Evolutionary conservation across 768 basidiomycete genomes (phyloP).

Genomic region (Lactarius akahatsu): DNA sequence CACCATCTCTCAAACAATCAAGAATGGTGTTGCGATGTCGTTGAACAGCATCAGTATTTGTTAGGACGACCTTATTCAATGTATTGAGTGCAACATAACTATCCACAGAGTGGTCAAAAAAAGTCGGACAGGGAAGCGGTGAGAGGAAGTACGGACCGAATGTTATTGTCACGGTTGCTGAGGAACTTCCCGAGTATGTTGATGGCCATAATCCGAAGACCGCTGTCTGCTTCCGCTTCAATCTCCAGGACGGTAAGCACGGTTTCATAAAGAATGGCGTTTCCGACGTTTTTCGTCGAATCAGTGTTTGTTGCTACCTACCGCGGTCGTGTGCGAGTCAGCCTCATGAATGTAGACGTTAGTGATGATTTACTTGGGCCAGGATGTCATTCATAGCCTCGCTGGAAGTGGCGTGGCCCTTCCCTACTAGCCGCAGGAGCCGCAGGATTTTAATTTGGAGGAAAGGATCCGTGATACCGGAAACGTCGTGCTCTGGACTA

Average conservation of each 20-base stretch:
- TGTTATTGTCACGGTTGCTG: conserved; percentile 97
- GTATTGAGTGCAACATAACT: conserved; percentile 99
- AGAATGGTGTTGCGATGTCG: conserved; percentile 97
- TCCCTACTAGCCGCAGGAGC: conserved; percentile 84
- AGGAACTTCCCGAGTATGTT: conserved; percentile 99
- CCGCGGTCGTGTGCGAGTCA: not conserved
- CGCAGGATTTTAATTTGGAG: conserved; percentile 91
- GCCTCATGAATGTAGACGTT: not conserved
- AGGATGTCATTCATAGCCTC: conserved; percentile 99
- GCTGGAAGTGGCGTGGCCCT: conserved; percentile 79
- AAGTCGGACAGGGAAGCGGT: not conserved
- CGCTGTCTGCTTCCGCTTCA: conserved; percentile 78
- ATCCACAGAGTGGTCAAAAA: conserved; percentile 3
- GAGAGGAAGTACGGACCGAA: conserved; percentile 60
- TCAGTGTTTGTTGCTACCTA: conserved; percentile 99
- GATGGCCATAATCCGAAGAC: conserved; percentile 97
- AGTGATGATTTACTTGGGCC: conserved; percentile 63
- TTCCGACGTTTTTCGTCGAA: conserved; percentile 96
- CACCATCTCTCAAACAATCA: conserved; percentile 98
- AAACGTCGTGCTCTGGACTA: conserved; percentile 97
- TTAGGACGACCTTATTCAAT: conserved; percentile 94
- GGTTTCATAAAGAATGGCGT: conserved; percentile 96
- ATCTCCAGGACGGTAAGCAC: conserved; percentile 96
- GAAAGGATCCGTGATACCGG: conserved; percentile 98
- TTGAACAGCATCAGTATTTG: conserved; percentile 98